phyloP scores from a whole-genome alignment of 495 filamentous ascomycete genomes.

The Penicillium mononematosum region DNA sequence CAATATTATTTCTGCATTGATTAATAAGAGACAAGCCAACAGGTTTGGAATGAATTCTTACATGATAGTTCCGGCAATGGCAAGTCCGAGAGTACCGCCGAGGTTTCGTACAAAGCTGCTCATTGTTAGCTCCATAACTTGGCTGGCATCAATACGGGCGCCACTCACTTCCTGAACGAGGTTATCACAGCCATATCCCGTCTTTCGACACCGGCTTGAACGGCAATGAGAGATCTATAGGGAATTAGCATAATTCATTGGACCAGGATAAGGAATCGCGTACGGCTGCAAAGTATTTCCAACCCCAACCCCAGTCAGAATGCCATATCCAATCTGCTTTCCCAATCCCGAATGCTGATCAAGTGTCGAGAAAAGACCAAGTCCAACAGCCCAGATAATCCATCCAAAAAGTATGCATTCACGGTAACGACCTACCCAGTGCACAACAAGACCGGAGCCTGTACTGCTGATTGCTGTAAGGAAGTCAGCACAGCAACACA shows the following conservation, averaged over 20 bases:
- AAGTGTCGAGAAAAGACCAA: conserved; percentile 54
- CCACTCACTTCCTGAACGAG: conserved; percentile 51
- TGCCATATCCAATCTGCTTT: conserved; percentile 53
- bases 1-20: conserved; percentile 43
- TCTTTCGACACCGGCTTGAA: conserved; percentile 53
- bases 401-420: conserved; percentile 54
- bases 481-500: background rate
- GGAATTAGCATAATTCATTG: background rate
- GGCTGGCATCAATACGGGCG: background rate
- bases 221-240: conserved; percentile 44
- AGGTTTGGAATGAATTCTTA: conserved; percentile 16
- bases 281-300: conserved; percentile 55
- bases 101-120: conserved; percentile 52
- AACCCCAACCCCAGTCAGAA: conserved; percentile 53
- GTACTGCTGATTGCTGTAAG: conserved; percentile 47
- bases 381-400: conserved; percentile 52
- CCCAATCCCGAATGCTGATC: conserved; percentile 48
- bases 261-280: conserved; percentile 5
- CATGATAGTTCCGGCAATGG: conserved; percentile 53
- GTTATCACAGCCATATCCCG: conserved; percentile 57
- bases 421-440: conserved; percentile 53
- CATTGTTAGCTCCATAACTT: conserved; percentile 14
- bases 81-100: conserved; percentile 53
- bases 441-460: conserved; percentile 50
- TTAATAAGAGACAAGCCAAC: background rate